Conservation (phyloP, 371 early-diverging fungal genomes). For the Batrachochytrium dendrobatidis region DNA sequence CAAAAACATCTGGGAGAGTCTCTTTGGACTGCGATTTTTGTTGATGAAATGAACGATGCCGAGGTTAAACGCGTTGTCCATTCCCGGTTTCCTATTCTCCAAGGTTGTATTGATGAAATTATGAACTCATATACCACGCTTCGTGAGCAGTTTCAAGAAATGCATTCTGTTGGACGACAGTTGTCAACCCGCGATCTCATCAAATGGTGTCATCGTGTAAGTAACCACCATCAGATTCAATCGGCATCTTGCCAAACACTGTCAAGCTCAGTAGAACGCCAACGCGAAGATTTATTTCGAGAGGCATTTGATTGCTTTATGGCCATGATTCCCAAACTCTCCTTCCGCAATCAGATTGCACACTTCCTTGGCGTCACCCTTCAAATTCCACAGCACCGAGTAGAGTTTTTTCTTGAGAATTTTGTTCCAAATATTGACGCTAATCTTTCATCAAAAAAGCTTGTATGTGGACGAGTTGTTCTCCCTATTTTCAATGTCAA, state of each 20-base stretch:
- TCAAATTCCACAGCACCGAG: slow-evolving; percentile 60
- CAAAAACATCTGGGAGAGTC: slow-evolving; percentile 48
- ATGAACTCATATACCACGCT: slow-evolving; percentile 58
- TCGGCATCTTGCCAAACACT: background rate
- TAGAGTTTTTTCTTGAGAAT: slow-evolving; percentile 64
- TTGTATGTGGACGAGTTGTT: slow-evolving; percentile 65
- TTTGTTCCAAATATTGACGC: slow-evolving; percentile 57
- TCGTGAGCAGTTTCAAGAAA: slow-evolving; percentile 47
- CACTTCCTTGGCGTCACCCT: slow-evolving; percentile 62
- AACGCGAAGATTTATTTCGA: slow-evolving; percentile 28
- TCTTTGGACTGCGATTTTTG: slow-evolving; percentile 64
- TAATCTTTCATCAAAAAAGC: background rate
- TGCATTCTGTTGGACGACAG: slow-evolving; percentile 33
- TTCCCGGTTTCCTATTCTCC: slow-evolving; percentile 47
- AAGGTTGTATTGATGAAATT: slow-evolving; percentile 41
- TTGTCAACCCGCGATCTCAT: slow-evolving; percentile 65
- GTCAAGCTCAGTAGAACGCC: slow-evolving; percentile 1
- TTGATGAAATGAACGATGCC: slow-evolving; percentile 52
- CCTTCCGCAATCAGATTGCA: slow-evolving; percentile 54
- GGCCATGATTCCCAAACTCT: slow-evolving; percentile 69
- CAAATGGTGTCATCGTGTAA: slow-evolving; percentile 78
- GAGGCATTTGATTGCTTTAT: slow-evolving; percentile 89
- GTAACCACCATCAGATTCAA: slow-evolving; percentile 7
- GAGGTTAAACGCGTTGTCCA: slow-evolving; percentile 63
- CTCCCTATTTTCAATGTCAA: slow-evolving; percentile 29